Evolutionary conservation across 2,329 filamentous ascomycete genomes (phyloP).

Genomic region (Cryphonectria nitschkei): DNA sequence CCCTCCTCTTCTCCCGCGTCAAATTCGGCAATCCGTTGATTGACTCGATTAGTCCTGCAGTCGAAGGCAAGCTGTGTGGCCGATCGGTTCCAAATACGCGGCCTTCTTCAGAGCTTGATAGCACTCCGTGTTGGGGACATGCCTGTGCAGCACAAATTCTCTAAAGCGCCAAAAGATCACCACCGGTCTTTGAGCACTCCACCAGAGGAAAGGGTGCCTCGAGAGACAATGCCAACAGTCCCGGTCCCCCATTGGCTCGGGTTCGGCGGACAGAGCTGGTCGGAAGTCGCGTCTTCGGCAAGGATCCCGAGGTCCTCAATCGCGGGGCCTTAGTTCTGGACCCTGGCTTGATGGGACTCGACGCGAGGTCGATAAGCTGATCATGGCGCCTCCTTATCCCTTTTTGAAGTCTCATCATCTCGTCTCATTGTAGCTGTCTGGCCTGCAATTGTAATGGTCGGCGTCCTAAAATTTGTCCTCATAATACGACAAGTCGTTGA

Average conservation of each 20-base stretch:
- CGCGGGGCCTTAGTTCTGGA: constrained; percentile 5
- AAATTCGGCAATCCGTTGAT: constrained; percentile 26
- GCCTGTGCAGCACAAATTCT: not conserved
- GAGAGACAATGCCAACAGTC: not conserved
- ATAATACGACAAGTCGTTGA: not conserved
- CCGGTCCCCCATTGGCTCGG: constrained; percentile 19
- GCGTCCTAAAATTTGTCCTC: not conserved
- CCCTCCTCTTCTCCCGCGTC: constrained; percentile 15
- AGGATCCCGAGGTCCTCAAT: not conserved
- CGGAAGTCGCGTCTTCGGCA: constrained; percentile 19
- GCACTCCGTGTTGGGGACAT: not conserved
- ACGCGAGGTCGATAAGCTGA: no score
- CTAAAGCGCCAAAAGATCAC: not conserved
- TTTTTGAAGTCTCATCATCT: no score
- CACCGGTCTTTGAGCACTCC: not conserved
- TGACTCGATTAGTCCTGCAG: not conserved
- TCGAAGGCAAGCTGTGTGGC: not conserved
- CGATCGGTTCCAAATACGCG: not conserved
- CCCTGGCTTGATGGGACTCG: not conserved
- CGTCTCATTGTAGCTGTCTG: not conserved
- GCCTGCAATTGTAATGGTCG: not conserved
- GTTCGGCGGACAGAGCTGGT: constrained; percentile 19
- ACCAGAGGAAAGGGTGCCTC: not conserved
- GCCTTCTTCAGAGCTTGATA: not conserved
- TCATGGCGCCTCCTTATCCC: no score